phyloP scores from a whole-genome alignment of 257 asterid genomes.

The Jaltomata sinuosa region DNA sequence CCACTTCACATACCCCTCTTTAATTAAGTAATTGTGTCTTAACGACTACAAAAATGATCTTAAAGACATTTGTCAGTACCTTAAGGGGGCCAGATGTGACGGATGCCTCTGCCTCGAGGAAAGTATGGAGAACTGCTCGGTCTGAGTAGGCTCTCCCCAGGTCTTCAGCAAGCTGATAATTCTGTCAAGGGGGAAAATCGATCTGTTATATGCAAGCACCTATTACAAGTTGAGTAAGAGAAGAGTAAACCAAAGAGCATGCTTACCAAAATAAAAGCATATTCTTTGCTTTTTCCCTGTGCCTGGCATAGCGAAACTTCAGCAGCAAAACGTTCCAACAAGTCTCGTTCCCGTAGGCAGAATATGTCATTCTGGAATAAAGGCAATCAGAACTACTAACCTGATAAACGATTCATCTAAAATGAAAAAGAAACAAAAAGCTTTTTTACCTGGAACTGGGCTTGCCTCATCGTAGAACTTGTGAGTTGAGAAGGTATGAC shows the following conservation, averaged over 20 bases:
- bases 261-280: conserved; percentile 53
- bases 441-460: conserved; percentile 60
- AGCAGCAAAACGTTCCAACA: conserved; percentile 63
- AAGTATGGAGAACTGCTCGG: conserved; percentile 53
- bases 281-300: conserved; percentile 76
- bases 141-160: conserved; percentile 86
- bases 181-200: conserved; percentile 28
- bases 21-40: not conserved
- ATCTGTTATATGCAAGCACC: not conserved
- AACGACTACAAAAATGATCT: not conserved
- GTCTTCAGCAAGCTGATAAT: conserved; percentile 94
- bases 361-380: conserved; percentile 54
- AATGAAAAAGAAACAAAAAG: conserved; percentile 2
- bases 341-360: conserved; percentile 87
- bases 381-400: not conserved
- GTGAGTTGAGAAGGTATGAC: conserved; percentile 52
- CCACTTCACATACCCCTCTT: not conserved
- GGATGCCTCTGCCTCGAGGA: conserved; percentile 63
- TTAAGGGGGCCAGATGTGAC: conserved; percentile 39
- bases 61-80: conserved; percentile 23
- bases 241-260: not conserved
- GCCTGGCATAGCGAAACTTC: conserved; percentile 60
- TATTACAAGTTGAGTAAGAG: not conserved
- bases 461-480: conserved; percentile 31
- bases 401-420: not conserved